A percentile compares a stretch with the other conserved stretches of the same genome.
phyloP scores from a whole-genome alignment of 2,329 filamentous ascomycete genomes.

The Diplodia seriata region DNA sequence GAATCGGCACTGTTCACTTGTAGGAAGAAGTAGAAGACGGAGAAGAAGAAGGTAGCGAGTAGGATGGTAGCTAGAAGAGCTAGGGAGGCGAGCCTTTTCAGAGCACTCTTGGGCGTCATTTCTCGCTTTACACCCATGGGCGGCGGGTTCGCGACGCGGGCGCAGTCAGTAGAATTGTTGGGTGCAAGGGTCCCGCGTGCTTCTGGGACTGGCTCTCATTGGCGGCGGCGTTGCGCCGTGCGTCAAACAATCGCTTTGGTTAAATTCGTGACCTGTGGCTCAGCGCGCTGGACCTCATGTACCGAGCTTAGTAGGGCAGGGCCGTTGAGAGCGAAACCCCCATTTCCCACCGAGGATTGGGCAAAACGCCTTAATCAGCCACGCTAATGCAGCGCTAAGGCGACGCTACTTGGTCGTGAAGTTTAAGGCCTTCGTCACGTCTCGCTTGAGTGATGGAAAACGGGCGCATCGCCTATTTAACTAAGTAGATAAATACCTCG shows the following conservation, averaged over 20 bases:
- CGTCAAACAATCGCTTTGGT: too few species aligned
- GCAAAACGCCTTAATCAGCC: too few species aligned
- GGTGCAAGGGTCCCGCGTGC: conserved; percentile 12
- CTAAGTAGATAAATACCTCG: not conserved
- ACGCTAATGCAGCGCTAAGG: too few species aligned
- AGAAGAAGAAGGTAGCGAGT: conserved; percentile 9
- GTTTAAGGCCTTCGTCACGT: too few species aligned
- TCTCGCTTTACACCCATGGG: not conserved
- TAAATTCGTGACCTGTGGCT: too few species aligned
- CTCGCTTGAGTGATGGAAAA: not conserved
- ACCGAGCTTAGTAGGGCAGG: too few species aligned
- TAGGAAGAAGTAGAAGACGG: not conserved
- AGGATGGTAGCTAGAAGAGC: not conserved
- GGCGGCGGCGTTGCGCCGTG: not conserved
- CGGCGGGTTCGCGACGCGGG: not conserved
- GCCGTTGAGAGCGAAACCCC: too few species aligned
- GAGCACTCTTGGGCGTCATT: not conserved
- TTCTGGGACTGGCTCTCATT: not conserved
- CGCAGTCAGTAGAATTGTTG: not conserved
- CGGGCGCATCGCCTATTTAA: not conserved
- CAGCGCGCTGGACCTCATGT: too few species aligned
- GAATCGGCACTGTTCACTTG: too few species aligned
- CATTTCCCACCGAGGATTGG: too few species aligned
- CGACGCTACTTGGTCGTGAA: too few species aligned
- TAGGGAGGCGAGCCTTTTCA: not conserved